These are phyloP conservation scores for Arachnopeziza araneosa DNA, from an alignment of 2,329 filamentous ascomycete species.

Conservation along the genomic window DNA sequence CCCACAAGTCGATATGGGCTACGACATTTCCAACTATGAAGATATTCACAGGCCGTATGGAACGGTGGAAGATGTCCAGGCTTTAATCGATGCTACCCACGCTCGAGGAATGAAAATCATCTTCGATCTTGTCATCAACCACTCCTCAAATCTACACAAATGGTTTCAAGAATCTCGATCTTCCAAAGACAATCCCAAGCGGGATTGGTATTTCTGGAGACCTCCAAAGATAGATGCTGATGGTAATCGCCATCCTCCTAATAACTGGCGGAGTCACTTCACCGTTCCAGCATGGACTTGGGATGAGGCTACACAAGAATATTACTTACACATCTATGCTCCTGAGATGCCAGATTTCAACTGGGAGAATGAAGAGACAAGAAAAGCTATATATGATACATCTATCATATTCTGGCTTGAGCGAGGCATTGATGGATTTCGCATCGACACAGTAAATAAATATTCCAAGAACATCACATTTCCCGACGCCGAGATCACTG, in stretches of 20 bases:
- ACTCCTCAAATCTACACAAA: constrained; percentile 65
- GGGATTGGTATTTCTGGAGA: constrained; percentile 64
- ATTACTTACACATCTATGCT: constrained; percentile 72
- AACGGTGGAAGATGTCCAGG: constrained; percentile 59
- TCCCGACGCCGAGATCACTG: constrained; percentile 51
- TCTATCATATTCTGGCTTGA: constrained; percentile 77
- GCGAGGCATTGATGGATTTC: constrained; percentile 66
- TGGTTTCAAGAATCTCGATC: constrained; percentile 55
- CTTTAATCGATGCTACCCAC: constrained; percentile 54
- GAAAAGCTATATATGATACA: constrained; percentile 63
- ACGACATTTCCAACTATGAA: constrained; percentile 65
- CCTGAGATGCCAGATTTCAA: constrained; percentile 79
- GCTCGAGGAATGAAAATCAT: constrained; percentile 63
- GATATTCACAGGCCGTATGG: constrained; percentile 61
- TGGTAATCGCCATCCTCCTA: constrained; percentile 62
- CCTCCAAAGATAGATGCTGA: constrained; percentile 47
- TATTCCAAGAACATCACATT: constrained; percentile 59
- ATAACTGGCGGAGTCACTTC: constrained; percentile 65
- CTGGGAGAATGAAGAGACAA: constrained; percentile 67
- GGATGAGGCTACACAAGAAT: constrained; percentile 67
- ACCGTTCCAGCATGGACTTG: constrained; percentile 61
- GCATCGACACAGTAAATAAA: constrained; percentile 71
- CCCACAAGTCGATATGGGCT: constrained; percentile 64
- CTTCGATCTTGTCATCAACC: constrained; percentile 72
- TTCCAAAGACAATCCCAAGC: constrained; percentile 45